phyloP scores from a whole-genome alignment of 2,329 filamentous ascomycete genomes.

The Aspergillus versicolor region DNA sequence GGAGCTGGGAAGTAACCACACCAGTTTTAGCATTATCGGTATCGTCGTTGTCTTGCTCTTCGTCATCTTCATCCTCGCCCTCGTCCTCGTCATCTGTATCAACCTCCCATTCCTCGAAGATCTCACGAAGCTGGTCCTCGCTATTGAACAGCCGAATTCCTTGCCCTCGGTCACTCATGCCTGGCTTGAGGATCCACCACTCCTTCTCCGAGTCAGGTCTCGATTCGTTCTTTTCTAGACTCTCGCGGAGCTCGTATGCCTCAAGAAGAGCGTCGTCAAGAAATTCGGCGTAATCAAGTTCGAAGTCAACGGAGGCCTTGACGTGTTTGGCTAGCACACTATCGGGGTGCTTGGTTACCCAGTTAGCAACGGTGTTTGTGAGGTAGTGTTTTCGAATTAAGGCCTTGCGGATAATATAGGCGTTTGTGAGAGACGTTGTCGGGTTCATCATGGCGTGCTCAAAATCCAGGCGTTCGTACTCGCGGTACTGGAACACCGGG shows the following conservation, averaged over 20 bases:
- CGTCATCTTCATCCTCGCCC: constrained; percentile 34
- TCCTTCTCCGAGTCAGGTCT: constrained; percentile 64
- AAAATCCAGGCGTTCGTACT: constrained; percentile 88
- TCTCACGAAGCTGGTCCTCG: constrained; percentile 76
- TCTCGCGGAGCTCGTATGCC: constrained; percentile 80
- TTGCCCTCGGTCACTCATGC: constrained; percentile 95
- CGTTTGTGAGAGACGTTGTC: constrained; percentile 69
- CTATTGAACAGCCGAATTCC: constrained; percentile 87
- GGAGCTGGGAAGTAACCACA: constrained; percentile 84
- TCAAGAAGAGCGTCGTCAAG: constrained; percentile 90
- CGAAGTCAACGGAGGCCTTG: constrained; percentile 78
- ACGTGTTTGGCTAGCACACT: constrained; percentile 69
- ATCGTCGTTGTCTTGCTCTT: constrained; percentile 39
- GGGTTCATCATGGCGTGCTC: constrained; percentile 66
- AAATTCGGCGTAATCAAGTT: constrained; percentile 96
- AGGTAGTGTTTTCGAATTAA: constrained; percentile 96
- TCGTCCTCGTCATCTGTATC: constrained; percentile 55
- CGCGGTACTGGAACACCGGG: constrained; percentile 72
- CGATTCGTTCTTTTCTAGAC: constrained; percentile 67
- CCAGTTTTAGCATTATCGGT: constrained; percentile 37
- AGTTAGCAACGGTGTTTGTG: constrained; percentile 76
- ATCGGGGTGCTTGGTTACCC: constrained; percentile 77
- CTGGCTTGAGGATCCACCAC: constrained; percentile 98
- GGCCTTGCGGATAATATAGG: constrained; percentile 93
- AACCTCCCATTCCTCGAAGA: constrained; percentile 90